Evolutionary conservation across 257 asterid genomes (phyloP), one percentile per base, ranked within the genome.

Genomic region (Fraxinus americana): DNA sequence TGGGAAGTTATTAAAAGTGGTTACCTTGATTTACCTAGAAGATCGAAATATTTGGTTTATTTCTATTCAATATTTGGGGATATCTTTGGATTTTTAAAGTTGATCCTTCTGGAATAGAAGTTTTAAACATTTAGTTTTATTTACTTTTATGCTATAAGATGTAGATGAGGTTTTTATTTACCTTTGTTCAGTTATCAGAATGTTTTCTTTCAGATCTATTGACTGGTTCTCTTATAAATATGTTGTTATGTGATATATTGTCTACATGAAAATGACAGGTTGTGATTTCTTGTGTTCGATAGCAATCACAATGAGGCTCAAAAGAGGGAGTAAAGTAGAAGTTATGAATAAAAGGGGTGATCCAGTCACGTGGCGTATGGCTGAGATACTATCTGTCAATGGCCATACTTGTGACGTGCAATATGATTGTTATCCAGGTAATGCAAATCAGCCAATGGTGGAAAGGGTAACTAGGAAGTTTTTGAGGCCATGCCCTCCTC

Each of bases 271-370:
- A 25, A 25, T 63, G 35, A 25, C 94, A 91, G 94, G 82, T 71
- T 74, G 36, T 79, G 77, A 74, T 77, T 73, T 81, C 29, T 61
- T 71, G 81, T 57, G 70, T 71, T 36, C 71, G 34, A 59, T 41
- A 67, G 81, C 38, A 32, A 27, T 78, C 30, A 82, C 3, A 43
- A 91, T 92, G 97, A 92, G 89, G 86, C 79, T 92, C 79, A 89
- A 74, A 73, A 83, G 77, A 79, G 93, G 97, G 69, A 91, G 87
- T 72, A 88, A 73, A 80, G 98, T 92, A 80, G 97, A 92, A 86
- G 90, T 93, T 66, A 81, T 88, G 92, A 88, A 87, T 77, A 78
- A 79, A 30, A 75, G 67, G 4, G 89, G 83, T 43, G 79, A 50
- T 30, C 89, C 89, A 52, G 71, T 85, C 81, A 87, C 92, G 3